Evolutionary conservation across 2,329 filamentous ascomycete genomes (phyloP).

Genomic region (Cordyceps javanica): DNA sequence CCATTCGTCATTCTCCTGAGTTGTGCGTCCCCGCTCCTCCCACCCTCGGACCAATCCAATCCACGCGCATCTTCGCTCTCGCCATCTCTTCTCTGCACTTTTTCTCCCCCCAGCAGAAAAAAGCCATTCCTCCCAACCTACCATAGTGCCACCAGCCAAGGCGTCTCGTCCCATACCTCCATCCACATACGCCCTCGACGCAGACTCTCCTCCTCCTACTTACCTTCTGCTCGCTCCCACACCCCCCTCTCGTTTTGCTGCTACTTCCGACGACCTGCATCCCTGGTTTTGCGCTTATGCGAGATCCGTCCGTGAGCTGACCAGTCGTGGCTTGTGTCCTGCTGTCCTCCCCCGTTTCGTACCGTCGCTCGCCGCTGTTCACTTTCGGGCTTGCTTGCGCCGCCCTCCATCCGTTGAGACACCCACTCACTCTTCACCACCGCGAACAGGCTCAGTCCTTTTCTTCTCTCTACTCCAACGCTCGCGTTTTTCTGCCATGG

Average conservation of each 20-base stretch:
- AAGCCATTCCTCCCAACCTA: no score
- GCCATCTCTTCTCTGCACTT: conserved; percentile 13
- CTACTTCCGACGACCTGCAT: conserved; percentile 25
- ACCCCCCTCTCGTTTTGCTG: conserved; percentile 5
- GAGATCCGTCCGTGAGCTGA: conserved; percentile 26
- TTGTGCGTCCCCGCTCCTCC: background rate
- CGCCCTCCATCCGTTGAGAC: conserved; percentile 22
- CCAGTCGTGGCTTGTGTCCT: conserved; percentile 18
- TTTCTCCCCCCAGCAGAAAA: conserved; percentile 14
- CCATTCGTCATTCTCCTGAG: conserved; percentile 17
- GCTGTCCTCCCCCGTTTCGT: conserved; percentile 18
- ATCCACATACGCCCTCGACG: background rate
- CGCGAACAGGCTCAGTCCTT: conserved; percentile 12
- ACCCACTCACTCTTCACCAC: conserved; percentile 18
- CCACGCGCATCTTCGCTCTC: conserved; percentile 19
- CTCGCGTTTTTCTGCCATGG: conserved; percentile 14
- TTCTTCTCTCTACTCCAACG: conserved; percentile 11
- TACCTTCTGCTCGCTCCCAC: conserved; percentile 16
- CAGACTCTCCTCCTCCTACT: conserved; percentile 13
- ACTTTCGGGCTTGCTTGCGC: conserved; percentile 16
- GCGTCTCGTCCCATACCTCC: background rate
- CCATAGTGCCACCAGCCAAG: conserved; percentile 11
- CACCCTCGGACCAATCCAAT: background rate
- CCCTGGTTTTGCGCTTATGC: conserved; percentile 25
- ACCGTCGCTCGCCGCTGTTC: conserved; percentile 17